Conservation (phyloP, 495 filamentous ascomycete genomes). For the Melanomma pulvis-pyrius region DNA sequence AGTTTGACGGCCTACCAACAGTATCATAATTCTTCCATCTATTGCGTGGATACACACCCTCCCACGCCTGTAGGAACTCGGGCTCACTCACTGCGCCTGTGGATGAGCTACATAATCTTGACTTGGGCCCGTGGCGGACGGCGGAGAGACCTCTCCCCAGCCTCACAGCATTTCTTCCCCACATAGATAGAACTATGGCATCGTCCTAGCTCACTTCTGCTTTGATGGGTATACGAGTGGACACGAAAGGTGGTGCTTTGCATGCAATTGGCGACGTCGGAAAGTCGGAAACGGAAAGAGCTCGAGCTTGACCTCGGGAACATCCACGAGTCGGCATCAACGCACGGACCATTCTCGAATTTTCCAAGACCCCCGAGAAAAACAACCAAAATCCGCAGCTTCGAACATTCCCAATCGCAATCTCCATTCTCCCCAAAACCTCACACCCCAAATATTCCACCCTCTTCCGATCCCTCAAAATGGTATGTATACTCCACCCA, state of each 20-base stretch:
- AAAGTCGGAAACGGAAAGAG: background rate
- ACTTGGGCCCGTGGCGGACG: background rate
- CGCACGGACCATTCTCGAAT: background rate
- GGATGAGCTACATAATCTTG: constrained; percentile 19
- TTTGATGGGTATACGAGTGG: background rate
- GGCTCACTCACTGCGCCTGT: constrained; percentile 14
- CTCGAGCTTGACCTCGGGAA: background rate
- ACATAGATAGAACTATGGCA: constrained; percentile 24
- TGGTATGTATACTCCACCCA: constrained; percentile 25
- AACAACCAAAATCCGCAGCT: background rate
- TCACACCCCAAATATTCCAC: background rate
- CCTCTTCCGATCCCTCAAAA: constrained; percentile 7
- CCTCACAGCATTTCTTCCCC: constrained; percentile 32
- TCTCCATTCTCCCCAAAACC: background rate
- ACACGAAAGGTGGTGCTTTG: background rate
- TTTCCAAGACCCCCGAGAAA: background rate
- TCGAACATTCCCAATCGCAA: background rate
- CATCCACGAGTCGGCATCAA: background rate
- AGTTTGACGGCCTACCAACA: constrained; percentile 6
- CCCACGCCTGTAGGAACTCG: constrained; percentile 26
- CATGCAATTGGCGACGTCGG: background rate
- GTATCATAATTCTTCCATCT: background rate
- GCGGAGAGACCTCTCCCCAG: constrained; percentile 21
- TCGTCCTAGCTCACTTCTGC: background rate
- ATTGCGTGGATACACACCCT: constrained; percentile 6